Evolutionary conservation across 257 asterid species (phyloP).

Genomic region (Echites panduratus): DNA sequence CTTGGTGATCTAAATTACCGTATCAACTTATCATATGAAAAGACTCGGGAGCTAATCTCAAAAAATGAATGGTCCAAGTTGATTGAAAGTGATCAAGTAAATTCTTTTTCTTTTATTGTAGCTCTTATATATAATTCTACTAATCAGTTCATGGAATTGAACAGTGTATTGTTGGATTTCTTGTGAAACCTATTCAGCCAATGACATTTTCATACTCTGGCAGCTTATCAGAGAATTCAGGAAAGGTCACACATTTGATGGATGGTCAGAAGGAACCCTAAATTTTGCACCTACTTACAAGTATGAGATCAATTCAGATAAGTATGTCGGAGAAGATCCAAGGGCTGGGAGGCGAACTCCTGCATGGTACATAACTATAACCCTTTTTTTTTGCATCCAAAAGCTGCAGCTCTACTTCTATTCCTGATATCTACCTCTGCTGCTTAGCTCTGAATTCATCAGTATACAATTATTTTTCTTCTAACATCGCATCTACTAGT

Average conservation of each 20-base stretch:
- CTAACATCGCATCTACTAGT: neutral
- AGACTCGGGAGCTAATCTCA: constrained; percentile 60
- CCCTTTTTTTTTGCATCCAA: neutral
- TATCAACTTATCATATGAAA: constrained; percentile 68
- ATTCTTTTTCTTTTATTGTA: constrained; percentile 10
- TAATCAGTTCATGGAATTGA: neutral
- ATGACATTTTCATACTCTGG: constrained; percentile 20
- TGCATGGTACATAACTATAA: constrained; percentile 63
- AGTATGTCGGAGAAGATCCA: constrained; percentile 63
- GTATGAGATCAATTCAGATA: constrained; percentile 62
- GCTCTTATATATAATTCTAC: neutral
- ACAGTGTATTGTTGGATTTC: neutral
- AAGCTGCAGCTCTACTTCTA: neutral
- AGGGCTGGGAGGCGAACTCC: constrained; percentile 81
- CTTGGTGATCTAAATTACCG: constrained; percentile 94
- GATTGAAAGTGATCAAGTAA: constrained; percentile 73
- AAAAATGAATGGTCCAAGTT: constrained; percentile 66
- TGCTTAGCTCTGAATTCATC: neutral
- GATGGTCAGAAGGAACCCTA: constrained; percentile 91
- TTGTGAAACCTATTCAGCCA: neutral
- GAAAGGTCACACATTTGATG: constrained; percentile 80
- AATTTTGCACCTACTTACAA: constrained; percentile 90
- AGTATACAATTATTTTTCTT: neutral
- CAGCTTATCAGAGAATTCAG: constrained; percentile 79
- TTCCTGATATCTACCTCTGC: neutral